Evolutionary conservation across 768 basidiomycete genomes (phyloP).

Genomic region (Lactifluus volemus): DNA sequence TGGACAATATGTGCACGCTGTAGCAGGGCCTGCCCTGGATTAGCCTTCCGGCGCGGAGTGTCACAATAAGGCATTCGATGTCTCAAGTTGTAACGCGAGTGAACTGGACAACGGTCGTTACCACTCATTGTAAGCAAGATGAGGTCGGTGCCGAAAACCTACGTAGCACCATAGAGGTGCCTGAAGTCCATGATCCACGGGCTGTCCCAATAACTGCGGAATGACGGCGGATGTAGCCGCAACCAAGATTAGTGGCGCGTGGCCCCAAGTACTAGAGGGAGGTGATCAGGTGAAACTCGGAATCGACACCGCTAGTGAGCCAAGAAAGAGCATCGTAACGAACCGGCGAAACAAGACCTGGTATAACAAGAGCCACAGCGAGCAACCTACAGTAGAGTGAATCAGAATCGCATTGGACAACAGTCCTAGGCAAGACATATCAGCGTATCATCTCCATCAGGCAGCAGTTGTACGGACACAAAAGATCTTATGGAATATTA

Average conservation of each 20-base stretch:
- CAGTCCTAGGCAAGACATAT: not conserved
- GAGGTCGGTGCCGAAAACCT: constrained; percentile 1
- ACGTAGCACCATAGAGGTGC: not conserved
- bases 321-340: not conserved
- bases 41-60: not conserved
- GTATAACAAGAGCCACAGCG: not conserved
- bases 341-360: not conserved
- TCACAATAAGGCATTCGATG: not conserved
- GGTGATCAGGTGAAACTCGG: not conserved
- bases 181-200: constrained; percentile 16
- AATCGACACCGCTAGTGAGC: not conserved
- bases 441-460: constrained; percentile 1
- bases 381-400: not conserved
- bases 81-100: not conserved
- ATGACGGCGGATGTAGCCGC: not conserved
- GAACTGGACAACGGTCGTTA: not conserved
- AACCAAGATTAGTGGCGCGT: not conserved
- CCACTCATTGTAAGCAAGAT: not conserved
- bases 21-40: not conserved
- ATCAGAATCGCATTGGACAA: not conserved
- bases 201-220: not conserved
- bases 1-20: not conserved
- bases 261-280: not conserved
- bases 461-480: not conserved
- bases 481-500: not conserved